phyloP scores from a whole-genome alignment of 2,329 filamentous ascomycete genomes.

The Zasmidium citrigriseum region DNA sequence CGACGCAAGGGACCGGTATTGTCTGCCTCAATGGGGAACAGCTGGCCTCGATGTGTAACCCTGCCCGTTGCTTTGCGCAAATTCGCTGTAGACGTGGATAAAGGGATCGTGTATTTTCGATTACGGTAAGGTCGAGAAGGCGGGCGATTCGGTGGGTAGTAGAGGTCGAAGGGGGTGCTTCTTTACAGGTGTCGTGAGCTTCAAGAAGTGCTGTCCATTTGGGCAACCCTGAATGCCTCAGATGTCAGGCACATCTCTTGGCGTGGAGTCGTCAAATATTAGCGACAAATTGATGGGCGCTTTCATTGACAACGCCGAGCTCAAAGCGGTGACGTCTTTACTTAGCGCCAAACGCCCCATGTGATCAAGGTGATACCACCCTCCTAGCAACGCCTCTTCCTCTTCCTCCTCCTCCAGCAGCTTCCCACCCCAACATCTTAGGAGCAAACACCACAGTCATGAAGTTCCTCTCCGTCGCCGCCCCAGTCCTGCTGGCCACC shows the following conservation, averaged over 20 bases:
- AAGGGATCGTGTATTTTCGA: background rate
- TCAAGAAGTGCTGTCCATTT: conserved; percentile 3
- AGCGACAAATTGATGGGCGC: background rate
- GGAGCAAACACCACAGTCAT: conserved; percentile 21
- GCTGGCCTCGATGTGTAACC: conserved; percentile 1
- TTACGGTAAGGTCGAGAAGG: no score
- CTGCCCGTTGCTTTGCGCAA: background rate
- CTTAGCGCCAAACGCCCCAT: no score
- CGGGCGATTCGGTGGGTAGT: background rate
- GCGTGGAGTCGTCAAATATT: background rate
- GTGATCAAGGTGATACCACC: background rate
- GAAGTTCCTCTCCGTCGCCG: conserved; percentile 33
- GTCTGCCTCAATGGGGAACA: conserved; percentile 13
- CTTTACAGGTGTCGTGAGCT: background rate
- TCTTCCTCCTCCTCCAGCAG: background rate
- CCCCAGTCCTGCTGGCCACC: conserved; percentile 31
- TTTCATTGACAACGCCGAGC: background rate
- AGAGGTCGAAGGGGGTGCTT: background rate
- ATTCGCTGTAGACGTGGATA: background rate
- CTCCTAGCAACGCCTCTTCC: background rate
- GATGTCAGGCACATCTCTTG: background rate
- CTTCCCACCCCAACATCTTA: background rate
- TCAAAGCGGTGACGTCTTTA: no score
- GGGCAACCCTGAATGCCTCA: background rate
- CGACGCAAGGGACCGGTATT: conserved; percentile 31